Conservation (phyloP, 768 basidiomycete genomes). For the Pulveroboletus sp. region DNA sequence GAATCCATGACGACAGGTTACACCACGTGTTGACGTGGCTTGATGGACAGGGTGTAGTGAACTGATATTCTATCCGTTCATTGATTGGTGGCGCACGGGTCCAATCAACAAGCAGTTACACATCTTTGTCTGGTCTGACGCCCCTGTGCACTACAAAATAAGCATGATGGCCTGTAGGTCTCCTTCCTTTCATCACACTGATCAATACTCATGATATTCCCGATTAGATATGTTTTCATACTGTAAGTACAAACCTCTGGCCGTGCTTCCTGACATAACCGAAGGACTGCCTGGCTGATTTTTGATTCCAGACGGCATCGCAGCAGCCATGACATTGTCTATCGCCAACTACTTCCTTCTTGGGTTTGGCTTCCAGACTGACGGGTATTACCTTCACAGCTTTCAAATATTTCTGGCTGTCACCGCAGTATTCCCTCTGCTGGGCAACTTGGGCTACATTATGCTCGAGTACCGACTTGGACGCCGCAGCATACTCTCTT, state of each 20-base stretch:
- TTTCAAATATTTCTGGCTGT: conserved; percentile 81
- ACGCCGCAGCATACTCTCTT: conserved; percentile 18
- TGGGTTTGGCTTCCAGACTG: conserved; percentile 68
- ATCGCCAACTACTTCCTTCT: conserved; percentile 73
- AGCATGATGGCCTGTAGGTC: conserved; percentile 51
- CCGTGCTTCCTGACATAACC: neutral
- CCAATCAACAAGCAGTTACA: conserved; percentile 83
- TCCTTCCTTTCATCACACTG: neutral
- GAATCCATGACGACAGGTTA: too few relatives aligned
- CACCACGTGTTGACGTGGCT: neutral
- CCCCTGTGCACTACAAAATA: conserved; percentile 81
- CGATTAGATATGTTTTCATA: conserved; percentile 50
- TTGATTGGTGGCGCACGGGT: conserved; percentile 72
- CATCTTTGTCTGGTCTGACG: conserved; percentile 70
- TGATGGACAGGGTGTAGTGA: conserved; percentile 31
- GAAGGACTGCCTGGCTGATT: too few relatives aligned
- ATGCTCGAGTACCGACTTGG: conserved; percentile 74
- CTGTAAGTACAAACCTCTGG: conserved; percentile 36
- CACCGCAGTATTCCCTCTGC: conserved; percentile 68
- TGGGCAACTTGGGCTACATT: conserved; percentile 68
- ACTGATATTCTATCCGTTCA: conserved; percentile 83
- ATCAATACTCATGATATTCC: conserved; percentile 3
- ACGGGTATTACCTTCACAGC: conserved; percentile 73
- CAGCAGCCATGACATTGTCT: conserved; percentile 58
- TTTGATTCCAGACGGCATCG: conserved; percentile 50